phyloP scores from a whole-genome alignment of 805 yeast species.

The Sugiyamaella qingdaonensis region DNA sequence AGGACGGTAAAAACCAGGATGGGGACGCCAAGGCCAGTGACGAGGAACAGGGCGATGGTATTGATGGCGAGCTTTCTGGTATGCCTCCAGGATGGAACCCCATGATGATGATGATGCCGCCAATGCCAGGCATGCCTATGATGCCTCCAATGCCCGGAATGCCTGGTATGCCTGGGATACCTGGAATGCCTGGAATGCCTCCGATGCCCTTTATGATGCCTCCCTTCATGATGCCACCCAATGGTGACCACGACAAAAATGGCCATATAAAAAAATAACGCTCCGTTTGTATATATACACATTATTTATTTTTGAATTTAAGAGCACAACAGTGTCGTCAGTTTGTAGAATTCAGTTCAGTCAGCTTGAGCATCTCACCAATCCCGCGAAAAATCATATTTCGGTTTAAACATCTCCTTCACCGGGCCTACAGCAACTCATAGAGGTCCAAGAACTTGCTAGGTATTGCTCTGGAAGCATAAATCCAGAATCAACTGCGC shows the following conservation, averaged over 20 bases:
- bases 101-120: constrained; percentile 3
- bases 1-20: background rate
- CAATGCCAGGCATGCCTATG: constrained; percentile 15
- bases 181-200: constrained; percentile 24
- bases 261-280: background rate
- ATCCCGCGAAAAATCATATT: too few species aligned
- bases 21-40: constrained; percentile 2
- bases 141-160: constrained; percentile 16
- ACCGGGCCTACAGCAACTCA: too few species aligned
- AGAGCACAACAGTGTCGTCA: too few species aligned
- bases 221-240: constrained; percentile 20
- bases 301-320: background rate
- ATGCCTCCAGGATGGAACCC: background rate
- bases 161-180: background rate
- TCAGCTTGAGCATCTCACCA: too few species aligned
- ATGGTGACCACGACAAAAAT: background rate
- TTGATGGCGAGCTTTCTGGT: background rate
- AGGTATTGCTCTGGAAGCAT: too few species aligned
- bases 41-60: background rate
- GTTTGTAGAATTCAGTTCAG: too few species aligned
- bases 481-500: too few species aligned
- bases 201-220: constrained; percentile 22
- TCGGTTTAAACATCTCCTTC: too few species aligned
- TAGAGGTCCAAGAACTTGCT: too few species aligned
- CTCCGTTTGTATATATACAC: background rate